Evolutionary conservation across 345 rosid species (phyloP).

Genomic region (Citrus trifoliata): DNA sequence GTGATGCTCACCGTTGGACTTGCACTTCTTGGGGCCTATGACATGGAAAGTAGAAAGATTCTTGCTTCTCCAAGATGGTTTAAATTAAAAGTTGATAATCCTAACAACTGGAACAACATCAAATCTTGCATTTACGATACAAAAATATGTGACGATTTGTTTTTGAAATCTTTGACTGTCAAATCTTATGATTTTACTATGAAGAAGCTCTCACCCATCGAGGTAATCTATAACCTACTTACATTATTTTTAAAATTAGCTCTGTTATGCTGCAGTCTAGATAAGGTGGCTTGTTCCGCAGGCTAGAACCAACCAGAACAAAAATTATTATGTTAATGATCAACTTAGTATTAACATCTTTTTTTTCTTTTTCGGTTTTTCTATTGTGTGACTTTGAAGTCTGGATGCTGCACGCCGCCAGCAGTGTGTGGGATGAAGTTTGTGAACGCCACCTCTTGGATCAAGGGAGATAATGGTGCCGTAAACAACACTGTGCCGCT

Average conservation of each 20-base stretch:
- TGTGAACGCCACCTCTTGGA: slow-evolving; percentile 67
- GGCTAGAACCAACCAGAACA: no score
- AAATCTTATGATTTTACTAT: slow-evolving; percentile 34
- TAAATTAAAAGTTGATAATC: slow-evolving; percentile 34
- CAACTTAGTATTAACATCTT: neutral
- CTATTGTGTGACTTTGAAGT: slow-evolving; percentile 24
- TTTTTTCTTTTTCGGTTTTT: neutral
- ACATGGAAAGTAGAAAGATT: slow-evolving; percentile 43
- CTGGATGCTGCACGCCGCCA: slow-evolving; percentile 83
- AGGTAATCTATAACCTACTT: slow-evolving; percentile 38
- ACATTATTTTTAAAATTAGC: neutral
- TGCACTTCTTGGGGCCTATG: slow-evolving; percentile 51
- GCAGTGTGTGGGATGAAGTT: slow-evolving; percentile 48
- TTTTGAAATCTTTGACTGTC: slow-evolving; percentile 16
- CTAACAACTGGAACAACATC: slow-evolving; percentile 49
- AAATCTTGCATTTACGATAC: slow-evolving; percentile 61
- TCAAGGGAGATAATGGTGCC: slow-evolving; percentile 20
- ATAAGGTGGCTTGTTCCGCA: no score
- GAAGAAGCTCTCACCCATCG: slow-evolving; percentile 44
- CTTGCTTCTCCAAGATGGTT: slow-evolving; percentile 64
- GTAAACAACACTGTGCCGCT: neutral
- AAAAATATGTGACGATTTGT: slow-evolving; percentile 42
- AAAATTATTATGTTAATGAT: no score
- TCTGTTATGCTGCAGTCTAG: neutral
- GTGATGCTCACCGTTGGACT: slow-evolving; percentile 60